Evolutionary conservation across 176 grass and related monocot species (phyloP), one percentile per base, ranked within the genome.

Genomic region (Triticum dicoccoides): DNA sequence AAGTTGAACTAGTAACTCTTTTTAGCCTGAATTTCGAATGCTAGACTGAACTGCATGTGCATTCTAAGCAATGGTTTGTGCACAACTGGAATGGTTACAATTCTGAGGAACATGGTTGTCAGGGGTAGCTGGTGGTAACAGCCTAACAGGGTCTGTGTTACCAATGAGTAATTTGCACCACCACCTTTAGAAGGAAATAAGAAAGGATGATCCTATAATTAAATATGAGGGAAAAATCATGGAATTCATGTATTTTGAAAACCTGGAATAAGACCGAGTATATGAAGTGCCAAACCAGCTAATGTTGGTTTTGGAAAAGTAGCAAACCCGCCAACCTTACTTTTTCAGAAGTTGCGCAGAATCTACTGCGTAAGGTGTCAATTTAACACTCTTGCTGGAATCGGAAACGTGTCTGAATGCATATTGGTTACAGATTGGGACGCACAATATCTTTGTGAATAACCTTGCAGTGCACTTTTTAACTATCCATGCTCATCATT

Each of bases 131-230:
- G 42, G 63, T 56, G 44, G 11, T 42, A n/a, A 82, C 51, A 54
- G 51, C 51, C 51, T 18, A 52, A 54, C 47, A 33, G 20, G 59
- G 51, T 38, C 9, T 12, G 9, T 78, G 47, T 63, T 67, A 79
- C n/a, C 37, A 67, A 66, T 84, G 52, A 49, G 4, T 42, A 61
- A 17, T 88, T 76, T 81, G 23, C 29, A 29, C 73, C 42, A 71
- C 85, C 42, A 86, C 83, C 5, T 29, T 17, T 64, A 84, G 73
- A 77, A 91, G 73, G 32, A 71, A 89, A 65, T 76, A 89, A 41
- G 42, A 90, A 41, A 39, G 85, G 44, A 33, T 72, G 52, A 47
- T 11, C 39, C 39, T 41, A 41, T 9, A 41, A 41, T 11, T 44
- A 44, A 44, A 44, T 44, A 44, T 44, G 41, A 44, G 41, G 41